Evolutionary conservation across 805 yeast genomes (phyloP).

Genomic region (Hanseniaspora vineae): DNA sequence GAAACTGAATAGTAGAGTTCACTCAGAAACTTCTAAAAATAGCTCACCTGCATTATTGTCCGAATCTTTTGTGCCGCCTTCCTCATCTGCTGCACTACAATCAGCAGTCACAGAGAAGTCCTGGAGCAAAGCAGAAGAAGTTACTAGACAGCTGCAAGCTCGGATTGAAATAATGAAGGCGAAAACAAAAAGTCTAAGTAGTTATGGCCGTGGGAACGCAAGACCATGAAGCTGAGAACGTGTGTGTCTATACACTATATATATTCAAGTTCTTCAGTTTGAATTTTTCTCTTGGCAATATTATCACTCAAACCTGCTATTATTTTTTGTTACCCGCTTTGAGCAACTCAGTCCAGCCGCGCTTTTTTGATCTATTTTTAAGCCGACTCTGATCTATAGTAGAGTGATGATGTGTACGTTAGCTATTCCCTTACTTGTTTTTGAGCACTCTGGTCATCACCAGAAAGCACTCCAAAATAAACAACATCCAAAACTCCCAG

Average conservation of each 20-base stretch:
- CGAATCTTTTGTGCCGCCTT: neutral
- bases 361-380: neutral
- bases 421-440: neutral
- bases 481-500: neutral
- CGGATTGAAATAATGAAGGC: constrained; percentile 85
- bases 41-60: neutral
- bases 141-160: constrained; percentile 72
- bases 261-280: too few species aligned
- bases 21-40: neutral
- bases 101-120: constrained; percentile 33
- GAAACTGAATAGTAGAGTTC: neutral
- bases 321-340: neutral
- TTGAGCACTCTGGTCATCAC: neutral
- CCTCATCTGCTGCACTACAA: neutral
- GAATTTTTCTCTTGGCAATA: too few species aligned
- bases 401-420: neutral
- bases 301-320: too few species aligned
- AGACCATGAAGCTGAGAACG: too few species aligned
- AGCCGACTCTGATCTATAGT: neutral
- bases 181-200: constrained; percentile 21
- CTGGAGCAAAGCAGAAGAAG: constrained; percentile 86
- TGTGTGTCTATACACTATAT: too few species aligned
- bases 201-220: too few species aligned
- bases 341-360: neutral
- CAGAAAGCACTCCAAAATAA: neutral